Evolutionary conservation across 768 basidiomycete genomes (phyloP).

Genomic region (Amanita brunnescens): DNA sequence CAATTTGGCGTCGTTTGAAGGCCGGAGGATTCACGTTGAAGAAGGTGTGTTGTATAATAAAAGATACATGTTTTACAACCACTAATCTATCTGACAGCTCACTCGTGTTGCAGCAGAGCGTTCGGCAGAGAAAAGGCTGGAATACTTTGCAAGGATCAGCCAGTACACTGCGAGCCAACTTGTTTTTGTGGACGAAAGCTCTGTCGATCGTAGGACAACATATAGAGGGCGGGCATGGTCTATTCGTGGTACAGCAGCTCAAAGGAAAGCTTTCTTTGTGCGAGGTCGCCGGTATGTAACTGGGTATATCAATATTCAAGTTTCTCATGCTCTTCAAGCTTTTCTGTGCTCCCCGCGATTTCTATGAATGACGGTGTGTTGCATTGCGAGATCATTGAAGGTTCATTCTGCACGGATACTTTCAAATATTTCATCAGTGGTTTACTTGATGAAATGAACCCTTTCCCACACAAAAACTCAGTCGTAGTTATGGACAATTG

Average conservation of each 20-base stretch:
- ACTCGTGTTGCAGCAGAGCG: conserved; percentile 2
- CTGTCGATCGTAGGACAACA: conserved; percentile 18
- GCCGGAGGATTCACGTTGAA: conserved; percentile 9
- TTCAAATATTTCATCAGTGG: conserved; percentile 16
- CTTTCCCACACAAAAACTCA: conserved; percentile 19
- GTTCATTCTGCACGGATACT: conserved; percentile 18
- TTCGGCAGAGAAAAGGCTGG: background rate
- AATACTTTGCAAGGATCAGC: conserved; percentile 2
- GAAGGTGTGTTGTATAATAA: background rate
- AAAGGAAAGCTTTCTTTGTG: conserved; percentile 19
- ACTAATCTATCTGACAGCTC: background rate
- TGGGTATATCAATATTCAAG: conserved; percentile 1
- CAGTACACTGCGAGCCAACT: conserved; percentile 18
- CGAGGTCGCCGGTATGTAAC: conserved; percentile 14
- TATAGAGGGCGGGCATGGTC: conserved; percentile 18
- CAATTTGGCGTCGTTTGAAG: conserved; percentile 5
- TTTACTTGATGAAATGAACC: conserved; percentile 23
- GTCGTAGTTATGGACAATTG: conserved; percentile 28
- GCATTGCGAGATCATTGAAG: conserved; percentile 17
- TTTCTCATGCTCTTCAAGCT: conserved; percentile 18
- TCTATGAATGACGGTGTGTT: conserved; percentile 22
- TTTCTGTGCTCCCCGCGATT: conserved; percentile 24
- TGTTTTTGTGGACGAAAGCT: conserved; percentile 23
- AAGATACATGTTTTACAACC: conserved; percentile 2
- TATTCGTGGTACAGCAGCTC: conserved; percentile 14